Base-by-base conservation (phyloP, 805 yeast genomes). In the Starmerella bombicola region DNA sequence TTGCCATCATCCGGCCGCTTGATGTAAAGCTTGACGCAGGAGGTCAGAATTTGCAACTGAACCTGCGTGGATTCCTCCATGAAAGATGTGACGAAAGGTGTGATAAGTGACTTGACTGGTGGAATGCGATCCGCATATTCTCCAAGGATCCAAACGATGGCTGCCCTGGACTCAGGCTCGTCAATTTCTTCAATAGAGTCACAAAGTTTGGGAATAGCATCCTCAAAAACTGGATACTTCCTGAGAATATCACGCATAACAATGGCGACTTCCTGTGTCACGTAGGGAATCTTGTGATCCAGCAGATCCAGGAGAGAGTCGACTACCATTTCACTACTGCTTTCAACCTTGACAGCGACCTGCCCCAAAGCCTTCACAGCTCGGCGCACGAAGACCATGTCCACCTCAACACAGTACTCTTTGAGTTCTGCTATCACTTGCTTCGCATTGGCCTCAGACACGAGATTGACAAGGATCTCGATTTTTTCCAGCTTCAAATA, bases 401-500 rank as follows among this genome's bases (percentile, higher is more conserved):
- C 95, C 13, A 85, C 80, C 54, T 85, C 95, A 13, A 84, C 73
- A 9, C 94, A 86, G 62, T 85, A 84, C 53, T 82, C 95, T 51
- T 80, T 82, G 40, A 86, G 61, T 56, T 86, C 97, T 21, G 75
- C 63, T 32, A 85, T 61, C 2, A 86, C 82, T 32, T 69, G 63
- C 16, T 68, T 72, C 20, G 76, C 67, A 50, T 80, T 85, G 3
- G 58, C 48, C 37, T 71, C 74, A 53, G 73, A 70, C 1, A 95
- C 94, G 35, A 86, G 60, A 20, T 82, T 66, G 52, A 83, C 85
- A 43, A 86, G 74, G 49, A 88, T 78, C 56, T 86, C 96, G 34
- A 86, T 62, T 55, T 88, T 86, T n/a, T 95, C 91, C 55, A 86
- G 93, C 60, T 86, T 86, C 52, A 88, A 76, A 59, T 82, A 88